Percentiles rank a stretch among this genome's conserved stretches.
Conservation (phyloP, 2,329 filamentous ascomycete species). For the Cladophialophora chaetospira region DNA sequence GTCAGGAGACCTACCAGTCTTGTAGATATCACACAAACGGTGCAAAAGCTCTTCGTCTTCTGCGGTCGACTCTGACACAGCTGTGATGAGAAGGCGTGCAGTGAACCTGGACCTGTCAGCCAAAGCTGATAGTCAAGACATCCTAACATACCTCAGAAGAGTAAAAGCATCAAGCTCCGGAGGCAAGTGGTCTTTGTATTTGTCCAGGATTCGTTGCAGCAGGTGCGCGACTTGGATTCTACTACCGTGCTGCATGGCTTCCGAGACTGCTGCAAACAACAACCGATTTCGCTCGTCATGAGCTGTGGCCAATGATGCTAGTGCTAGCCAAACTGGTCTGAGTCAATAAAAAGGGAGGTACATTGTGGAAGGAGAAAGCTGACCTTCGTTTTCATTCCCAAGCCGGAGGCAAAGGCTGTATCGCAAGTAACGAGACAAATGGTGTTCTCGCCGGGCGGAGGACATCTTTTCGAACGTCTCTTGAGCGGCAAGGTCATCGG, state of each 20-base stretch:
- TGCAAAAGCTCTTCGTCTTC: constrained; percentile 26
- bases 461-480: constrained; percentile 61
- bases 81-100: constrained; percentile 48
- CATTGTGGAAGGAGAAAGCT: background rate
- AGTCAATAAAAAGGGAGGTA: background rate
- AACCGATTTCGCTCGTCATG: constrained; percentile 57
- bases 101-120: constrained; percentile 41
- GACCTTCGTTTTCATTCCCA: constrained; percentile 47
- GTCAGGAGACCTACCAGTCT: constrained; percentile 5
- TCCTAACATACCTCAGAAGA: constrained; percentile 48
- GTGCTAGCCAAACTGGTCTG: constrained; percentile 14
- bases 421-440: constrained; percentile 62
- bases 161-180: constrained; percentile 61
- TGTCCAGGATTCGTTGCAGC: constrained; percentile 62
- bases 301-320: constrained; percentile 19
- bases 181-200: constrained; percentile 52
- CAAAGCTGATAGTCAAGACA: background rate
- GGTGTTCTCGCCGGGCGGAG: constrained; percentile 62
- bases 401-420: constrained; percentile 70
- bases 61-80: constrained; percentile 41
- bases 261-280: constrained; percentile 77
- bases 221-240: constrained; percentile 61
- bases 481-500: constrained; percentile 53
- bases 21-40: constrained; percentile 28
- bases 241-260: constrained; percentile 69